Conservation (phyloP, 805 yeast genomes). For the Candida manassasensis region DNA sequence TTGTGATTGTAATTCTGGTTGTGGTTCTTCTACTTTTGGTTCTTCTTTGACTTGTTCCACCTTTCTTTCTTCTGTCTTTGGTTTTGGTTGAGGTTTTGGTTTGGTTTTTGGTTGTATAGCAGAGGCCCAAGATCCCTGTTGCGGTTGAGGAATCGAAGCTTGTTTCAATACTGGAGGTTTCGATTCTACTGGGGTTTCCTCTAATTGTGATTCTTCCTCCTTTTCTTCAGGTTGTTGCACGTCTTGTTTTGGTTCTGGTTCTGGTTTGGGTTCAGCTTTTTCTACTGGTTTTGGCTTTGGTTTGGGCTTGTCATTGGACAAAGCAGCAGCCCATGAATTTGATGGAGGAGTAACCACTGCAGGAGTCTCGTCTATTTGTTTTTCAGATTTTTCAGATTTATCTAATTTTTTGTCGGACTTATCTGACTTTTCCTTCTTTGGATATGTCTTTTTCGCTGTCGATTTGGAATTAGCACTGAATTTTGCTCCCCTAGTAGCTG, state of each 20-base stretch:
- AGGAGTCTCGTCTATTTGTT: not conserved
- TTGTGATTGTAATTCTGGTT: conserved; percentile 5
- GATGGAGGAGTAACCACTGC: conserved; percentile 10
- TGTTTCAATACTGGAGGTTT: conserved; percentile 22
- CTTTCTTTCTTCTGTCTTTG: conserved; percentile 24
- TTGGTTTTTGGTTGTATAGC: conserved; percentile 48
- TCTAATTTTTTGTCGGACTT: not conserved
- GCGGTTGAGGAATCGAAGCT: conserved; percentile 46
- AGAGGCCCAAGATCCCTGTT: conserved; percentile 63
- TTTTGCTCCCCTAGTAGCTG: conserved; percentile 8
- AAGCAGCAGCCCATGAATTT: conserved; percentile 45
- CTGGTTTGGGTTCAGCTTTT: conserved; percentile 9
- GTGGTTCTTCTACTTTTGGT: conserved; percentile 53
- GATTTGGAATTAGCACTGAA: conserved; percentile 2
- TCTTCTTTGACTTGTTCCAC: conserved; percentile 16
- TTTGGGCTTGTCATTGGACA: conserved; percentile 31
- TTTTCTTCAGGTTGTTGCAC: conserved; percentile 8
- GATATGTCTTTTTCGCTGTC: not conserved
- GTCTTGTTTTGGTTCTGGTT: conserved; percentile 8
- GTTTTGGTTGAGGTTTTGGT: conserved; percentile 39
- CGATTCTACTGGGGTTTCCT: conserved; percentile 10
- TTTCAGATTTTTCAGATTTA: conserved; percentile 2
- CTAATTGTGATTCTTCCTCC: conserved; percentile 3
- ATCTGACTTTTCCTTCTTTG: conserved; percentile 1
- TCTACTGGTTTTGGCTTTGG: conserved; percentile 22